Evolutionary conservation across 768 basidiomycete species (phyloP).

Genomic region (Tulasnella calospora): DNA sequence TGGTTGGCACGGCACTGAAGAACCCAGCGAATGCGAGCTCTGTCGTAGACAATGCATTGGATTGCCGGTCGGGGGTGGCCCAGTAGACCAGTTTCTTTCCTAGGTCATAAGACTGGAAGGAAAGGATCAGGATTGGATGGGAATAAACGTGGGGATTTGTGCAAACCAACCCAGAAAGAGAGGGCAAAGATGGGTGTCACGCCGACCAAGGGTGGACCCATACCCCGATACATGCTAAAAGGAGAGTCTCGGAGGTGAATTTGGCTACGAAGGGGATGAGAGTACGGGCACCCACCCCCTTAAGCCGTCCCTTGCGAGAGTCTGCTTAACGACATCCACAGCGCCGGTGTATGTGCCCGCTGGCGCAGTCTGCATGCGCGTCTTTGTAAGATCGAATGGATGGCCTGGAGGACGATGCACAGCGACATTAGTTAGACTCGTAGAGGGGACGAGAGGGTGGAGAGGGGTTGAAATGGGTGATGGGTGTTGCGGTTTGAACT

Average conservation of each 20-base stretch:
- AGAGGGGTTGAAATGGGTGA: not conserved
- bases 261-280: not conserved
- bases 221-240: constrained; percentile 77
- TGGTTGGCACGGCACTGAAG: constrained; percentile 87
- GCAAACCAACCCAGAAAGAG: constrained; percentile 81
- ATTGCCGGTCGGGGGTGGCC: constrained; percentile 70
- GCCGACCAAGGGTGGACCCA: constrained; percentile 87
- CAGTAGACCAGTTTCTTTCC: constrained; percentile 81
- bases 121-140: not conserved
- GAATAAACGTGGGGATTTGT: not conserved
- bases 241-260: not conserved
- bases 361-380: constrained; percentile 87
- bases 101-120: constrained; percentile 81
- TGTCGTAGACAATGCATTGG: constrained; percentile 54
- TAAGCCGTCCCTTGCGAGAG: constrained; percentile 83
- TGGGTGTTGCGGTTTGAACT: constrained; percentile 3
- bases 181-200: constrained; percentile 98
- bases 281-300: constrained; percentile 56
- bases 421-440: not conserved
- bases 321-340: constrained; percentile 87
- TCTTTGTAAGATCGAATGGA: constrained; percentile 96
- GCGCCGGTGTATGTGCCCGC: constrained; percentile 88
- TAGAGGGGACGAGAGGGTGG: not conserved
- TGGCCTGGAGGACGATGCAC: constrained; percentile 57
- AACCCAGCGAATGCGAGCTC: constrained; percentile 94